Percentiles rank a stretch among this genome's conserved stretches.
phyloP scores from a whole-genome alignment of 768 basidiomycete genomes.

The Agaricus subrufescens region DNA sequence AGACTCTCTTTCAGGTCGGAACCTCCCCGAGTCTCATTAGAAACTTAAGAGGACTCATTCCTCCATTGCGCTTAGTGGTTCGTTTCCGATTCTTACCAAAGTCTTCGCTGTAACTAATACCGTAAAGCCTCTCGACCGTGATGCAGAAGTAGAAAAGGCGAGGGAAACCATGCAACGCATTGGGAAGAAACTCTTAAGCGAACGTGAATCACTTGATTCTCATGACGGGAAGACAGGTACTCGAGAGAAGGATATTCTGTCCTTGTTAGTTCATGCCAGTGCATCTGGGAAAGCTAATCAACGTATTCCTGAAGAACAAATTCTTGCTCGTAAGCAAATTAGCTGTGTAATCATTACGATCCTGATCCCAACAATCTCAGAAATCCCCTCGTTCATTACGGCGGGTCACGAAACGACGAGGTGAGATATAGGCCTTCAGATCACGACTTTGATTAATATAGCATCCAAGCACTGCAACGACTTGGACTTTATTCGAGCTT shows the following conservation, averaged over 20 bases:
- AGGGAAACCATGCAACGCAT: constrained; percentile 42
- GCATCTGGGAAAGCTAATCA: constrained; percentile 55
- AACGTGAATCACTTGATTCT: constrained; percentile 40
- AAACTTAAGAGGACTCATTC: constrained; percentile 28
- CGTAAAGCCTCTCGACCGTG: constrained; percentile 26
- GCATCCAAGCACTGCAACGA: constrained; percentile 32
- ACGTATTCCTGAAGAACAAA: constrained; percentile 57
- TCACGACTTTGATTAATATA: too few species aligned
- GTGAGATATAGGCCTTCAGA: constrained; percentile 16
- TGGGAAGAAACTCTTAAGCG: constrained; percentile 40
- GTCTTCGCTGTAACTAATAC: not conserved
- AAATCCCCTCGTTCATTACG: constrained; percentile 57
- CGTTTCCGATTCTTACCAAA: not conserved
- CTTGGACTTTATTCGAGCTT: constrained; percentile 60
- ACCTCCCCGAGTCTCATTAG: constrained; percentile 28
- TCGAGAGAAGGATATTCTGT: constrained; percentile 49
- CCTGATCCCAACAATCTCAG: constrained; percentile 22
- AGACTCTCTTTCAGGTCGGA: constrained; percentile 41
- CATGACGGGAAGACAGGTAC: constrained; percentile 24
- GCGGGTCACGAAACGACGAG: constrained; percentile 60
- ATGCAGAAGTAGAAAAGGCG: constrained; percentile 24
- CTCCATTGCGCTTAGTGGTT: not conserved
- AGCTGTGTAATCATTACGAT: not conserved
- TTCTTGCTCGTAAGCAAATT: constrained; percentile 42
- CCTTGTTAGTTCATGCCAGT: constrained; percentile 59